Conservation (phyloP, 495 filamentous ascomycete species). For the Sordaria brevicollis region DNA sequence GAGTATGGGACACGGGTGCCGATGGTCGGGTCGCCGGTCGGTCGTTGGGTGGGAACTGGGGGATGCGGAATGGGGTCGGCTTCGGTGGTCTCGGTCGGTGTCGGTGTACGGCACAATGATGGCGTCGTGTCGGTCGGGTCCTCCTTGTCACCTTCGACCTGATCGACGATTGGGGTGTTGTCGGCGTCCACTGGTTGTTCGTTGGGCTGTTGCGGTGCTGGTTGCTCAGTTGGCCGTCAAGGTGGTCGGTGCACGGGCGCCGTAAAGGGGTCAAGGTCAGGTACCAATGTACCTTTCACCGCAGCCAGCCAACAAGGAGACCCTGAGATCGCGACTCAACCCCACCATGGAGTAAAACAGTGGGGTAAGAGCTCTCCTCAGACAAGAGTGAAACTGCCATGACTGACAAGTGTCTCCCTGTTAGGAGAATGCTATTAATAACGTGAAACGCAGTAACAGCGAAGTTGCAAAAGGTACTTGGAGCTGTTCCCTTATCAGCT, state of each 20-base stretch:
- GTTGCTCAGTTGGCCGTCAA: neutral
- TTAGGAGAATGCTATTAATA: neutral
- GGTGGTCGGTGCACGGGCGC: neutral
- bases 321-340: neutral
- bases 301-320: neutral
- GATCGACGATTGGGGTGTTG: neutral
- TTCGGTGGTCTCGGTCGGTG: neutral
- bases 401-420: neutral
- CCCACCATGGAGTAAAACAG: neutral
- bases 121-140: neutral
- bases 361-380: neutral
- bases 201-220: neutral
- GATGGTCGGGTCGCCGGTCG: neutral
- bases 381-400: neutral
- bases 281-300: neutral
- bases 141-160: neutral
- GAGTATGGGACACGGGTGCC: no score
- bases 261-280: neutral
- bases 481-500: neutral
- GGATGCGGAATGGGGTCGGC: neutral
- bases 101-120: neutral
- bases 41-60: neutral
- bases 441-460: neutral
- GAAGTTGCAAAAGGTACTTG: neutral
- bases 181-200: neutral